Base-by-base conservation (phyloP, 805 yeast species). In the Wickerhamiella azymoides region DNA sequence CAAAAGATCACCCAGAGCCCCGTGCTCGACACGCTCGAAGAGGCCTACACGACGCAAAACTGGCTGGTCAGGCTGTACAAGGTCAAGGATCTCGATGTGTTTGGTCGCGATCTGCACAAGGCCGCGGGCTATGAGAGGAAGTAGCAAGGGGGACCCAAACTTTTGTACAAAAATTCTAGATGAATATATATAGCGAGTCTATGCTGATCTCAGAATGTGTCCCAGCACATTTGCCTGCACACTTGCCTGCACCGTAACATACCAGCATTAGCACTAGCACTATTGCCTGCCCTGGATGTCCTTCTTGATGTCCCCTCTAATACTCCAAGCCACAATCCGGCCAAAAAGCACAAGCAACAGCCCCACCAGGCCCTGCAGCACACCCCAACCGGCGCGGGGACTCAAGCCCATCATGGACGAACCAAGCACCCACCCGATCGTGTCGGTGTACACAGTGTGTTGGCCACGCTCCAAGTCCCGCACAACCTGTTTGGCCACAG, bases 41-140 rank as follows among this genome's bases (percentile, higher is more conserved):
- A 92, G 70, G 98, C 80, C 0, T 92, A 80, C 67, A 92, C 98
- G 1, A 72, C 89, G 40, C 94, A 86, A 61, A 93, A 92, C 71
- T 93, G 96, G 96, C 74, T 92, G 55, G 96, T 92, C 16, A 77
- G 98, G 66, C 75, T 92, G 50, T 92, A 84, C 69, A 83, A 85
- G 70, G 83, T 92, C 54, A 92, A 86, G 65, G 89, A 85, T 50
- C 70, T 73, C 49, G 98, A 92, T 63, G 76, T 75, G 50, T 76
- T 84, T 53, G 98, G 97, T 41, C 77, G 99, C 63, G 79, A 77
- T 54, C 55, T 43, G 46, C 49, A 51, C 40, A 40, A 48, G 43
- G 48, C 44, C 35, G 54, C 54, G 21, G 42, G 19, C 18, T 40
- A 28, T 17, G 48, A 46, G 24, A 18, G 16, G n/a, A 14, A 39